phyloP scores from a whole-genome alignment of 192 early-diverging fungal genomes.

The Coemansia sp. region DNA sequence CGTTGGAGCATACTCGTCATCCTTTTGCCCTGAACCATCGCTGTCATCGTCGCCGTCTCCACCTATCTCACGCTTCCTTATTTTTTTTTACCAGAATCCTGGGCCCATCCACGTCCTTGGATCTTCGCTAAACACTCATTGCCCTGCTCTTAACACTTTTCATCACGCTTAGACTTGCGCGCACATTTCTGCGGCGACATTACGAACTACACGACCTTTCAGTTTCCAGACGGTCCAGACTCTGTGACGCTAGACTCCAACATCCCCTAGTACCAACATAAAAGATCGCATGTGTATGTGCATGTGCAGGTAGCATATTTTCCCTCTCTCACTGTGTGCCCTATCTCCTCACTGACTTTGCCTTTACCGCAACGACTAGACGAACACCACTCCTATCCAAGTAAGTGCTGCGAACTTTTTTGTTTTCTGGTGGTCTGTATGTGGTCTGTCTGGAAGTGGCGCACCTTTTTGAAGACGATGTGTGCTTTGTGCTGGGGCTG shows the following conservation, averaged over 20 bases:
- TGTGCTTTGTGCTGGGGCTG: slow-evolving; percentile 1
- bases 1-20: not conserved
- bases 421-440: not conserved
- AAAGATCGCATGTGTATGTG: slow-evolving; percentile 10
- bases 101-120: slow-evolving; percentile 1
- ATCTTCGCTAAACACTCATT: not conserved
- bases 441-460: slow-evolving; percentile 7
- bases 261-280: not conserved
- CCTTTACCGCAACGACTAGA: not conserved
- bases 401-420: not conserved
- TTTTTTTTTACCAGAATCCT: not conserved
- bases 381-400: slow-evolving; percentile 4
- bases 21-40: not conserved
- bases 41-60: not conserved
- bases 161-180: slow-evolving; percentile 7
- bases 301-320: slow-evolving; percentile 13
- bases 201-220: slow-evolving; percentile 5
- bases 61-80: not conserved
- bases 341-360: not conserved
- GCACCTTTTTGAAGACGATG: not conserved
- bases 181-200: not conserved
- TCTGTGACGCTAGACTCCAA: slow-evolving; percentile 3
- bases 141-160: not conserved
- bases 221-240: not conserved
- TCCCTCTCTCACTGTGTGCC: slow-evolving; percentile 3